phyloP scores from a whole-genome alignment of 129 eudicot genomes.

The Lactuca saligna region DNA sequence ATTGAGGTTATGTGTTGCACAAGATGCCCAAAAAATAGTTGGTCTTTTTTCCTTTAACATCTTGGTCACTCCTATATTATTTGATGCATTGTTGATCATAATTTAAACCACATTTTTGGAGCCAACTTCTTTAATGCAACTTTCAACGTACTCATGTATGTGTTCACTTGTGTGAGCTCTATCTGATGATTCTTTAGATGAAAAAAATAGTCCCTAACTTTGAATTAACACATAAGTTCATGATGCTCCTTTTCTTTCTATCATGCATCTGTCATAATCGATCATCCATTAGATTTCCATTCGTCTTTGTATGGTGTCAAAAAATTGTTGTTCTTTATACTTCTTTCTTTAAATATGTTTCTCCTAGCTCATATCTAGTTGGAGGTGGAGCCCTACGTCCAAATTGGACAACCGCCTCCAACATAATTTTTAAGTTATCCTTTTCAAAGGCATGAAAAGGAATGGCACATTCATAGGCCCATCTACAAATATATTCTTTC shows the following conservation, averaged over 20 bases:
- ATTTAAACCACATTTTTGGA: background rate
- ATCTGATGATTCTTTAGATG: background rate
- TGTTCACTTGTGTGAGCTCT: no score
- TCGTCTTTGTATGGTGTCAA: background rate
- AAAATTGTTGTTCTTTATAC: background rate
- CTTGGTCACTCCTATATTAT: background rate
- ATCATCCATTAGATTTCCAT: background rate
- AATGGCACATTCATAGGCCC: slow-evolving; percentile 5
- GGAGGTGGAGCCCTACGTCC: background rate
- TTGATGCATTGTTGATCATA: background rate
- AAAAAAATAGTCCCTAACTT: background rate
- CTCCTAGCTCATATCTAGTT: slow-evolving; percentile 3
- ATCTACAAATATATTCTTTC: slow-evolving; percentile 8
- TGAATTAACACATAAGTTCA: background rate
- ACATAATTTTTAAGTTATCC: background rate
- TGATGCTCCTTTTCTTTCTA: background rate
- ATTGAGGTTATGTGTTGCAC: background rate
- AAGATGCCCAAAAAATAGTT: no score
- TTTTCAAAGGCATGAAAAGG: background rate
- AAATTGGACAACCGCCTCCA: slow-evolving; percentile 1
- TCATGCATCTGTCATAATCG: slow-evolving; percentile 9
- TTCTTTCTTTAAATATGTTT: background rate
- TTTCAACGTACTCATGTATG: background rate
- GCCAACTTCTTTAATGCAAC: background rate
- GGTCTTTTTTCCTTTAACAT: background rate